Evolutionary conservation across 192 early-diverging fungal genomes (phyloP), one percentile per base, ranked within the genome.

Genomic region (Gonapodya sp.): DNA sequence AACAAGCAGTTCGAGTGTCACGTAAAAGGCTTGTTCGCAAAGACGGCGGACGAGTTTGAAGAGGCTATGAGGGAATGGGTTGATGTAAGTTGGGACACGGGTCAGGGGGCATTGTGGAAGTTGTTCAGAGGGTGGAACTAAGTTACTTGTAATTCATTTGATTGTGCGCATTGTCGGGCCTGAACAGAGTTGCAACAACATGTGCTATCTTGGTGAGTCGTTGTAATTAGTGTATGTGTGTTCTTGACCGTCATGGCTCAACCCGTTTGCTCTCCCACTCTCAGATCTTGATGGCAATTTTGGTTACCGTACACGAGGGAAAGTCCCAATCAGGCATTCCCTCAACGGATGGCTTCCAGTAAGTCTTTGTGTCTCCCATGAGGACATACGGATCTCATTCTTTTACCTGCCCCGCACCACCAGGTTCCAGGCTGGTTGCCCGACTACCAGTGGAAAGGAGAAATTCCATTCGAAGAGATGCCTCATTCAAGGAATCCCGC

Each of bases 401-500:
- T 72, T 30, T 72, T 30, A 16, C 64, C 64, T 72, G 64, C 64
- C 30, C 16, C 64, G 16, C 64, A 16, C 75, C 18, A 77, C 31
- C 75, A 77, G 30, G 75, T 77, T 16, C 75, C 75, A 16, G 75
- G 75, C 8, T 77, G 75, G 75, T 8, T 32, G 18, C 8, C 30
- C 8, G 34, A 77, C 8, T 34, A 77, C 75, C 30, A 77, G 31
- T 77, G 75, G 75, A 2, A 31, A 33, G 75, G 31, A 8, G 14
- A 8, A 14, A 34, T 77, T 8, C 75, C 75, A 16, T 77, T 77
- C 75, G 75, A 77, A 34, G 75, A 18, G 75, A 18, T 77, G 75
- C 75, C 75, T 16, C 16, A 24, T 24, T 64, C 46, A 24, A 8
- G 46, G 24, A 64, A 64, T 24, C 46, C 46, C 46, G 24, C 46